Conservation (phyloP, 164 flowering plant species). For the Sedum album region DNA sequence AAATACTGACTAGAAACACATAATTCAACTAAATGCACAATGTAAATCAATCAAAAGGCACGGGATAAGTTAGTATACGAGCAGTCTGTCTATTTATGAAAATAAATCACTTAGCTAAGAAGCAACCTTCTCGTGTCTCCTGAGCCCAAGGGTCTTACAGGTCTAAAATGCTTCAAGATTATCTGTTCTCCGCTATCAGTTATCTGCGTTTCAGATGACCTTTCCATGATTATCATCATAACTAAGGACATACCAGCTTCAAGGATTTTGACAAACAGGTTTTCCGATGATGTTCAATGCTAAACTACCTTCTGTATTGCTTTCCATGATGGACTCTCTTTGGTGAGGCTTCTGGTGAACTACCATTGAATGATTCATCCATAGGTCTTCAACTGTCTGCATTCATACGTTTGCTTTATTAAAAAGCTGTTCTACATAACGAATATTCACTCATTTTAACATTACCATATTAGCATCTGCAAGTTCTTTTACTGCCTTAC, state of each 20-base stretch:
- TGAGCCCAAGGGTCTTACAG: conserved; percentile 81
- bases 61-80: background rate
- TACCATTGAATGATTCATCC: conserved; percentile 74
- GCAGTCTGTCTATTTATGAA: background rate
- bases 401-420: conserved; percentile 6
- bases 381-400: conserved; percentile 91
- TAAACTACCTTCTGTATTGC: conserved; percentile 73
- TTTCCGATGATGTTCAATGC: background rate
- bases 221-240: background rate
- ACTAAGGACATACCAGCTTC: background rate
- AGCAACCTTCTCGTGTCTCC: conserved; percentile 96
- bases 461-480: conserved; percentile 93
- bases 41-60: conserved; percentile 22
- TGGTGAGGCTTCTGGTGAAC: conserved; percentile 90
- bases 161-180: conserved; percentile 76
- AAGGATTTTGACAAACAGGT: background rate
- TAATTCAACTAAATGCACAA: conserved; percentile 82
- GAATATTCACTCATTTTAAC: no score
- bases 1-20: conserved; percentile 51
- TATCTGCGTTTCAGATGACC: conserved; percentile 34
- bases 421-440: no score
- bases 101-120: no score
- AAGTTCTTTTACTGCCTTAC: conserved; percentile 85
- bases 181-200: conserved; percentile 64
- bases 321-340: conserved; percentile 58